These are phyloP conservation scores for Paramecium primaurelia DNA, from an alignment of 73 alveolate genomes.

Conservation along the genomic window DNA sequence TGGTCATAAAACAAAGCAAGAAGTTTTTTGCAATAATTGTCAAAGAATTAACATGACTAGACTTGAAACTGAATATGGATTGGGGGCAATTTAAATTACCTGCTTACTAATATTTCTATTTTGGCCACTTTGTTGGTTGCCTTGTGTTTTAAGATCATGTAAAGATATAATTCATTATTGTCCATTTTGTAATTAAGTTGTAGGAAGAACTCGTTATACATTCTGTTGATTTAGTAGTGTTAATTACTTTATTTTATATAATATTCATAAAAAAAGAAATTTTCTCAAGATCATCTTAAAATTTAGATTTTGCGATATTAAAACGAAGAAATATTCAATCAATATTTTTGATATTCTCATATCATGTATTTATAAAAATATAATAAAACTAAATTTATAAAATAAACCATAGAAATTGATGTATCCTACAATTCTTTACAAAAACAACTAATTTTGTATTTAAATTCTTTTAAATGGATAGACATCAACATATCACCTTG, in stretches of 20 bases:
- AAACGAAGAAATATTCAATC: neutral
- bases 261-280: neutral
- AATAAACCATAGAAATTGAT: too few species aligned
- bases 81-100: neutral
- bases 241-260: neutral
- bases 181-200: neutral
- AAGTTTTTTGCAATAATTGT: neutral
- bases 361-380: neutral
- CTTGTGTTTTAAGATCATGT: neutral
- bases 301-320: neutral
- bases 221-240: neutral
- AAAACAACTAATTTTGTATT: too few species aligned
- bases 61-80: neutral
- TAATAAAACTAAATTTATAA: neutral
- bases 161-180: neutral
- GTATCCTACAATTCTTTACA: neutral
- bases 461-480: neutral
- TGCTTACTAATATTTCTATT: neutral
- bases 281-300: neutral
- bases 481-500: neutral
- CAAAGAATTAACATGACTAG: neutral
- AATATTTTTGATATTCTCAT: too few species aligned
- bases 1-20: neutral
- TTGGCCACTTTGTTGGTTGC: slow-evolving; percentile 15
- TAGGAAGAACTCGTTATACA: neutral